Conservation (phyloP, 2,329 filamentous ascomycete genomes). For the Alternaria sp. region DNA sequence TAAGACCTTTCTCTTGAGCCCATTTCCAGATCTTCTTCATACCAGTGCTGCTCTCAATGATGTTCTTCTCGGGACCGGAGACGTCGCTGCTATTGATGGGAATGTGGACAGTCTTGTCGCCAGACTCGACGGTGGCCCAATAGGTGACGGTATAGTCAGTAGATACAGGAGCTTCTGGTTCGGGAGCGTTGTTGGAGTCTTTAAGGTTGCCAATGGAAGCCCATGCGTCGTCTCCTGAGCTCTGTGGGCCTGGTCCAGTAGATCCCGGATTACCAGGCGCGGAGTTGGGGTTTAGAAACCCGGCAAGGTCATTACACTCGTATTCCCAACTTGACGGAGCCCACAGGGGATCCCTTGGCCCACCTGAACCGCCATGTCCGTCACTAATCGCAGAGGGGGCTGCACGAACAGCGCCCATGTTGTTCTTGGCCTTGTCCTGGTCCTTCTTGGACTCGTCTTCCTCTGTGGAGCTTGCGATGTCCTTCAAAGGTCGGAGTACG, state of each 20-base stretch:
- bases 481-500: neutral
- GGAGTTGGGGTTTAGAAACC: neutral
- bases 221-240: neutral
- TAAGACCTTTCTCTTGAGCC: conserved; percentile 27
- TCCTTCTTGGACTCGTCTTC: neutral
- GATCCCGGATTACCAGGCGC: neutral
- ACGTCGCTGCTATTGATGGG: conserved; percentile 26
- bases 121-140: conserved; percentile 24
- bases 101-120: conserved; percentile 15
- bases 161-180: neutral
- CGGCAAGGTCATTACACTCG: neutral
- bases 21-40: conserved; percentile 37
- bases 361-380: neutral
- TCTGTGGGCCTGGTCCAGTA: neutral
- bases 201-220: neutral
- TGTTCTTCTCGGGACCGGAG: conserved; percentile 24
- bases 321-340: neutral
- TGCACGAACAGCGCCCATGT: neutral
- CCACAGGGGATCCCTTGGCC: neutral
- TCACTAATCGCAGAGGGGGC: neutral
- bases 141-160: conserved; percentile 23
- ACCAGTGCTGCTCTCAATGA: conserved; percentile 9
- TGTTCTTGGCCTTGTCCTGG: neutral
- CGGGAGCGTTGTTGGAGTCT: neutral
- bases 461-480: neutral